Evolutionary conservation across 352 stramenopile species (phyloP), one percentile per base, ranked within the genome.

Genomic region (Globisporangium rhizosaccharum): DNA sequence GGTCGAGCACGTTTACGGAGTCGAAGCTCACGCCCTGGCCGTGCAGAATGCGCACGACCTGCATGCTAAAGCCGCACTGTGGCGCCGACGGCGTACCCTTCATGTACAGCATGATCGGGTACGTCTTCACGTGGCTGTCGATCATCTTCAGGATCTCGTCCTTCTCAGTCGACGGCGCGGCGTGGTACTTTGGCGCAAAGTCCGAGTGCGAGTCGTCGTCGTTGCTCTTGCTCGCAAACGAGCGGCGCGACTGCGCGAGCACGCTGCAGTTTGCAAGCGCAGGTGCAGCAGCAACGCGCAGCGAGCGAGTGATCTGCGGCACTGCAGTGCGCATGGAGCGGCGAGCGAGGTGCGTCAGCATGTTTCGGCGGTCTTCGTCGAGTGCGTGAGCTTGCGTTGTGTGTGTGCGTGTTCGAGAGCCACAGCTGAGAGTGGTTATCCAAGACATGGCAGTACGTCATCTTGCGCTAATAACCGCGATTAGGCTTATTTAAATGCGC

Each of bases 51-150:
- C 92, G 80, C 49, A 99, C 95, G 28, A 99, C 94, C 67, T 97
- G 88, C 68, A 96, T 94, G 49, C 87, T 97, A 72, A 99, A 99
- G 58, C 97, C 97, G 72, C 97, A 99, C 82, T 97, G 90, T 42
- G 97, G 97, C 65, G 92, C 82, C 61, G 80, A 81, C 39, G 97
- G 97, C 61, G 96, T 99, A 56, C 97, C 97, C 77, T 99, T 99
- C 97, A 99, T 99, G 85, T 99, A 99, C 0, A 99, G 82, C 95
- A 99, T 98, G 36, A 99, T 72, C 7, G 76, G 87, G 77, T 98
- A 89, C 61, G 76, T 86, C 65, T 94, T 91, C 37, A 97, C 85
- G 66, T 94, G 85, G 67, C 72, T 93, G 48, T 94, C 79, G 66
- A 97, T 96, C 79, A 95, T 92, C 63, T 91, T 90, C 61, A 93